Evolutionary conservation across 2,329 filamentous ascomycete genomes (phyloP).

Genomic region (Fusarium sp.): DNA sequence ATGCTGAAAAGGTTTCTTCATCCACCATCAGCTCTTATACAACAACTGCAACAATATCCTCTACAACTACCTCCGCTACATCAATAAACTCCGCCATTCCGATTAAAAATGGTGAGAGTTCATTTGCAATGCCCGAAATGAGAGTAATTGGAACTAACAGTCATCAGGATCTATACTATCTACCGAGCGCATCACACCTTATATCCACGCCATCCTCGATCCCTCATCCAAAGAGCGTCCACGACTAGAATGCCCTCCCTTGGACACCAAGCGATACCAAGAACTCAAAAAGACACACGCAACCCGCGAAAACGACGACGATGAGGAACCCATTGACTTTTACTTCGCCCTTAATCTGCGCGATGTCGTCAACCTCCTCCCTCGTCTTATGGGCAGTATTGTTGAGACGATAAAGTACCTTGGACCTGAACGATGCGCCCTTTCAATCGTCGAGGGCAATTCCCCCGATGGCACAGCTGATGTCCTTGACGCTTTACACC

Average conservation of each 20-base stretch:
- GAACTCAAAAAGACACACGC: constrained; percentile 27
- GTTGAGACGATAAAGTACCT: constrained; percentile 62
- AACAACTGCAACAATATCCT: constrained; percentile 6
- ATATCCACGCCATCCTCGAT: constrained; percentile 48
- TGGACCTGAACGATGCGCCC: constrained; percentile 61
- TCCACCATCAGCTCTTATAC: constrained; percentile 2
- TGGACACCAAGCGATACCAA: constrained; percentile 40
- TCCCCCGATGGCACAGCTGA: constrained; percentile 66
- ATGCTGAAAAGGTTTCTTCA: not conserved
- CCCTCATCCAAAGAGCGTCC: constrained; percentile 40
- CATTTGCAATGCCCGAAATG: accelerated
- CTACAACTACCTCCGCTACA: not conserved
- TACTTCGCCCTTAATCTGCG: constrained; percentile 68
- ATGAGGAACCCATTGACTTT: constrained; percentile 47
- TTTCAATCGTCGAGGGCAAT: constrained; percentile 67
- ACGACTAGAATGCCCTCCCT: constrained; percentile 46
- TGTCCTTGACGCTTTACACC: constrained; percentile 57
- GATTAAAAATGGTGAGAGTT: constrained; percentile 8
- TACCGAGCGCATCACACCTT: constrained; percentile 38
- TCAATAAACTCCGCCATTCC: constrained; percentile 5
- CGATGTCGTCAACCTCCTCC: constrained; percentile 58
- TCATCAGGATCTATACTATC: constrained; percentile 50
- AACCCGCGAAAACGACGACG: not conserved
- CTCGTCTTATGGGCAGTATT: constrained; percentile 63
- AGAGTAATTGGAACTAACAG: not conserved